phyloP scores from a whole-genome alignment of 768 basidiomycete species.

The Tylopilus plumbeoviolaceoides region DNA sequence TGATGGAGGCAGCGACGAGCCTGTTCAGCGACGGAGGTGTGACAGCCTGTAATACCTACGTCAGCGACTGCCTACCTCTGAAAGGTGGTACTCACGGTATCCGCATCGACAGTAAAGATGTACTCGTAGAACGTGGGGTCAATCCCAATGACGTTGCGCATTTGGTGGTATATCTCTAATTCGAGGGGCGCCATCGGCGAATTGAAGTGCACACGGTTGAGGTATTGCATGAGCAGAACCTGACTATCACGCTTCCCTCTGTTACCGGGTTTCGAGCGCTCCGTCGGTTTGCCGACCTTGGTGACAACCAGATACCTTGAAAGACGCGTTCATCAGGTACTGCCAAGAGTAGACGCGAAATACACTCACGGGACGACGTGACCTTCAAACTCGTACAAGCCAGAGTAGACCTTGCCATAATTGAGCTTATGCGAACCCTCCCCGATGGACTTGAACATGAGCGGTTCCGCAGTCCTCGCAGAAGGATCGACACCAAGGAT shows the following conservation, averaged over 20 bases:
- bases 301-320: slow-evolving; percentile 55
- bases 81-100: slow-evolving; percentile 43
- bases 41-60: slow-evolving; percentile 41
- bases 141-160: slow-evolving; percentile 71
- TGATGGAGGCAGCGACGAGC: slow-evolving; percentile 55
- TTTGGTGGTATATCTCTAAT: slow-evolving; percentile 69
- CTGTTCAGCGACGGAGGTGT: slow-evolving; percentile 65
- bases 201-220: slow-evolving; percentile 68
- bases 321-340: neutral
- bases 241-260: slow-evolving; percentile 70
- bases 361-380: slow-evolving; percentile 59
- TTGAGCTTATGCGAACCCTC: slow-evolving; percentile 65
- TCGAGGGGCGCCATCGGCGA: slow-evolving; percentile 63
- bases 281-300: slow-evolving; percentile 66
- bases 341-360: neutral
- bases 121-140: slow-evolving; percentile 76
- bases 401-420: slow-evolving; percentile 68
- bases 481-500: slow-evolving; percentile 64
- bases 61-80: slow-evolving; percentile 10
- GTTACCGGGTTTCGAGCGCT: slow-evolving; percentile 62
- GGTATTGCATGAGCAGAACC: slow-evolving; percentile 60
- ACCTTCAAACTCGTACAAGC: slow-evolving; percentile 66
- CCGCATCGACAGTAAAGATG: slow-evolving; percentile 69
- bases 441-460: slow-evolving; percentile 65
- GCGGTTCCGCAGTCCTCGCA: slow-evolving; percentile 57